Base-by-base conservation (phyloP, 2,329 filamentous ascomycete genomes). In the Nemania bipapillata region DNA sequence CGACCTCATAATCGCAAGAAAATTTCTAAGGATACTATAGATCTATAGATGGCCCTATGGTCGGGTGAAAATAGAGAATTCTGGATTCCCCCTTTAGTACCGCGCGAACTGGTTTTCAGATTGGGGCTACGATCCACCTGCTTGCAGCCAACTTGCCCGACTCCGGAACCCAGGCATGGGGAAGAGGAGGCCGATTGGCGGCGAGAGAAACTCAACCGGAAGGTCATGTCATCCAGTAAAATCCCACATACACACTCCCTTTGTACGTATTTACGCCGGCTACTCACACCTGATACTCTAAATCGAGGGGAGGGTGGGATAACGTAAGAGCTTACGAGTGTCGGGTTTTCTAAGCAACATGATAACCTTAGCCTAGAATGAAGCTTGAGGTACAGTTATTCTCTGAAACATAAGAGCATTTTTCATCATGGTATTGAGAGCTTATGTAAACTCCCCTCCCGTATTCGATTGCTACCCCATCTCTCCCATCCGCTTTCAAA, bases 401-500 rank as follows among this genome's bases (percentile, higher is more conserved):
- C 15, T 12, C 9, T 37, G 9, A 9, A 12, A 37, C 35, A 7
- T 37, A 8, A 12, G 15, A 37, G 28, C 35, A 54, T 37, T 54
- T 54, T 17, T 20, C 28, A 54, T 17, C 4, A 17, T 54, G 3
- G 30, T n/a, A 17, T 20, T 17, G 17, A 56, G 20, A 3, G 53
- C 35, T 17, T 26, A 32, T 5, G 42, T 9, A 8, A 56, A 17
- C 20, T 40, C 20, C 9, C 42, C 32, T 56, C 42, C 53, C 7
- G 32, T 42, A 8, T 42, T 12, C 1, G 20, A 4, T 1, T 22
- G 22, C 32, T 20, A 56, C 9, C 53, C 26, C 9, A 32, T 63
- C 3, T 35, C 63, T 22, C 57, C 9, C 63, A 67, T 63, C 58
- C 62, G 64, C n/a, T 40, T 35, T 5, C 65, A 24, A 6, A 59